Evolutionary conservation across 139 green algal genomes (phyloP), one percentile per base, ranked within the genome.

Genomic region (Micractinium conductrix): DNA sequence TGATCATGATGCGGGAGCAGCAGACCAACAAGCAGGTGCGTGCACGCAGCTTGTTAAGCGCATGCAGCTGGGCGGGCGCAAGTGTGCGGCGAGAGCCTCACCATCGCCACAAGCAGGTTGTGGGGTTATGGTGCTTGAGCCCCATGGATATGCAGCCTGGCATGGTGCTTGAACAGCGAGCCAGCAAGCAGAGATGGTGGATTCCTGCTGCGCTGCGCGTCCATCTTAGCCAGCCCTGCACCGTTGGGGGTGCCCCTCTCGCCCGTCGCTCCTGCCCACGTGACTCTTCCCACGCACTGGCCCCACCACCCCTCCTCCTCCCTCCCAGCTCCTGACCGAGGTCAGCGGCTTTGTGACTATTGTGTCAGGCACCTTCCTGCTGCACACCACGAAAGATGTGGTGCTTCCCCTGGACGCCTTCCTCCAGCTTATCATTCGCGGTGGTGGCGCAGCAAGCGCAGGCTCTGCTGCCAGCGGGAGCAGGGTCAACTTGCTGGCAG

Each of bases 261-360:
- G n/a, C n/a, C n/a, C n/a, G n/a, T n/a, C n/a, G n/a, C n/a, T n/a
- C n/a, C n/a, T n/a, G n/a, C n/a, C n/a, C n/a, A n/a, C n/a, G n/a
- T n/a, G n/a, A n/a, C n/a, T n/a, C n/a, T n/a, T 69, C 38, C 53
- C 24, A 33, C 60, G 33, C 35, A 19, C 5, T 33, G 24, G 48
- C 19, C 33, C 8, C 33, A 17, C 33, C 33, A 8, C 53, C 48
- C 50, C 30, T 22, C 74, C 8, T 44, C 19, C 48, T 14, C 33
- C 48, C 35, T 7, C 24, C n/a, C 76, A 98, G 84, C 91, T 98
- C 7, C 53, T 90, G 5, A 97, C 89, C 4, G 91, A 99, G 90
- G 65, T 89, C 1, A 96, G 91, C 62, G 97, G 97, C 3, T 99
- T 99, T 88, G 78, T 97, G 0, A 99, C 95, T n/a, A 98, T 99